Percentiles rank a stretch among this genome's conserved stretches.
phyloP scores from a whole-genome alignment of 2,329 filamentous ascomycete genomes.

The Cercospora zeina region DNA sequence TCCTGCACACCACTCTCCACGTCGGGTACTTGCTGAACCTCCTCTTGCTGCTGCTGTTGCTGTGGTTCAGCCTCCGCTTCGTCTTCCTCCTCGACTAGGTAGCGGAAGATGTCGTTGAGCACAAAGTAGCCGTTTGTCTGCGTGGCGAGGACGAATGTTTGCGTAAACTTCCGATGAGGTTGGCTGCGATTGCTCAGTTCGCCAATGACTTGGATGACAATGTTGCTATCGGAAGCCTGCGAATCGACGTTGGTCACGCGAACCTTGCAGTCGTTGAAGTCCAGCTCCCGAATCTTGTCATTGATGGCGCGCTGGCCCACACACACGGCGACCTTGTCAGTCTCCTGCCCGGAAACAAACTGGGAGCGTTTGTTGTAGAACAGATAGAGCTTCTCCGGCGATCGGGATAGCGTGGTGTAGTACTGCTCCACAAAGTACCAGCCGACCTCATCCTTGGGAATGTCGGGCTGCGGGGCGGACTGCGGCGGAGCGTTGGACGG shows the following conservation, averaged over 20 bases:
- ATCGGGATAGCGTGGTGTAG: slow-evolving; percentile 95
- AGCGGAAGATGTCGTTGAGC: slow-evolving; percentile 96
- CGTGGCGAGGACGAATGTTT: slow-evolving; percentile 95
- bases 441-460: slow-evolving; percentile 88
- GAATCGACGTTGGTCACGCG: slow-evolving; percentile 97
- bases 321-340: slow-evolving; percentile 81
- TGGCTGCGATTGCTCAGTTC: slow-evolving; percentile 93
- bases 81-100: slow-evolving; percentile 81
- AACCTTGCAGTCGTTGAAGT: slow-evolving; percentile 97
- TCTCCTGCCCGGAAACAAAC: slow-evolving; percentile 89
- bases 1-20: slow-evolving; percentile 45
- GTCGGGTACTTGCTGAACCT: slow-evolving; percentile 37
- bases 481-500: slow-evolving; percentile 29
- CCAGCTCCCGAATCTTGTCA: slow-evolving; percentile 87
- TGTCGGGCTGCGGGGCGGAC: slow-evolving; percentile 42
- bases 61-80: slow-evolving; percentile 53
- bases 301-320: slow-evolving; percentile 88
- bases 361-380: slow-evolving; percentile 97
- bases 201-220: slow-evolving; percentile 96
- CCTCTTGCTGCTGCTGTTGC: slow-evolving; percentile 34
- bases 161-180: slow-evolving; percentile 92
- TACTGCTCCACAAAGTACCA: slow-evolving; percentile 99
- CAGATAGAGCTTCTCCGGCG: slow-evolving; percentile 88
- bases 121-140: slow-evolving; percentile 98
- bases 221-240: slow-evolving; percentile 87